Evolutionary conservation across 805 yeast genomes (phyloP), one percentile per base, ranked within the genome.

Genomic region (Ogataea sp.): DNA sequence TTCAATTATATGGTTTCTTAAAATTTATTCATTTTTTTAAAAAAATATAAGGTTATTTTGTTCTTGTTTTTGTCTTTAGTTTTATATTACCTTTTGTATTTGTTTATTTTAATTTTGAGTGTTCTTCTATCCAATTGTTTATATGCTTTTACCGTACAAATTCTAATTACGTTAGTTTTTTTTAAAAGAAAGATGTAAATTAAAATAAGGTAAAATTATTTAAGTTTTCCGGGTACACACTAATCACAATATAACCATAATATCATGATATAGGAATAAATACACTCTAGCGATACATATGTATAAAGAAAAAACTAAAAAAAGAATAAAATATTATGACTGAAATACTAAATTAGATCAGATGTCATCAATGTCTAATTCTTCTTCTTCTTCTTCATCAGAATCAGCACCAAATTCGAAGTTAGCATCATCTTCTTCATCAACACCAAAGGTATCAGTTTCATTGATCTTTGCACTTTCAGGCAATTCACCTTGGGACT

Each of bases 401-500:
- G 84, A 87, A 45, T 85, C 95, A 58, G 83, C 89, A 64, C 96
- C 97, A 66, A 93, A 93, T 71, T 90, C 97, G 66, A 90, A 88
- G 78, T 90, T 90, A 62, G 88, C 95, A 56, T 93, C 98, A 53
- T 89, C 97, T 45, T 89, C 97, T 36, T 88, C 94, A 52, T 88
- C 97, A 62, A 80, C 90, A 61, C 95, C 97, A 60, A 87, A 89
- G 47, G 95, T 87, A 63, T 90, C 97, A 49, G 95, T 88, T 73
- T 93, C 98, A 67, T 90, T 89, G 64, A 93, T 93, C 73, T 87
- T 86, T 44, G 97, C 97, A 52, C 81, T 75, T 65, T 93, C 97
- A 47, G 99, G 99, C 55, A 93, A 75, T 68, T 93, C 99, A 52
- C 99, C 98, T 64, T 82, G 84, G 47, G 78, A 83, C 70, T 93